Base-by-base conservation (phyloP, 495 filamentous ascomycete genomes). In the Penicillium subrubescens region DNA sequence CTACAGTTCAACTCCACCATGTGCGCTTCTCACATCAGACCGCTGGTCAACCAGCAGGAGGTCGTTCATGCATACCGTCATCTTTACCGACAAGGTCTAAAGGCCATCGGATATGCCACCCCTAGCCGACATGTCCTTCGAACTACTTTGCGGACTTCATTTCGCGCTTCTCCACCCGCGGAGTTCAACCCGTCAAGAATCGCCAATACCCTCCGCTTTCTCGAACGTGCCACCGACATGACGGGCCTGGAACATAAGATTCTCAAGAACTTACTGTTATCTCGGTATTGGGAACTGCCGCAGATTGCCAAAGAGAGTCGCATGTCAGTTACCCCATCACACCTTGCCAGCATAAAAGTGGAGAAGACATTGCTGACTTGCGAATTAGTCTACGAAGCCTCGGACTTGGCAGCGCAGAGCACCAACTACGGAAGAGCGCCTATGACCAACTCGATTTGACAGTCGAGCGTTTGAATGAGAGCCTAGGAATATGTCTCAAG, bases 171-270 rank as follows among this genome's bases (percentile, higher is more conserved):
- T 44, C 64, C 74, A 6, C 63, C 71, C 4, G 75, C 78, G 54
- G 77, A 83, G 12, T 91, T 90, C 66, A 80, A 92, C 67, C 68
- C 76, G 44, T 73, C 80, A 29, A 85, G 82, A 60, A 86, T 97
- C 39, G 73, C 79, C 56, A 90, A 92, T 57, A 99, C 95, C 0
- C 62, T 96, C 19, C 81, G 83, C 61, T 97, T 99, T 70, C 81
- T 98, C 7, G 78, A 86, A 39, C 83, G 84, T 31, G 95, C 95
- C 8, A 81, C 89, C 10, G 74, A 79, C 50, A 73, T 83, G 62
- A 83, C 76, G 27, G 92, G 93, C 0, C 62, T 94, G 21, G 95
- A 98, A 80, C 92, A 97, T 72, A 81, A 77, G 59, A 88, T 99
- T 55, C 58, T 97, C 57, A 92, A 88, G 74, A 96, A 89, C 66